Percentiles rank a stretch among this genome's conserved stretches.
Evolutionary conservation across 139 green algal species (phyloP).

Genomic region (Chlorella sorokiniana): DNA sequence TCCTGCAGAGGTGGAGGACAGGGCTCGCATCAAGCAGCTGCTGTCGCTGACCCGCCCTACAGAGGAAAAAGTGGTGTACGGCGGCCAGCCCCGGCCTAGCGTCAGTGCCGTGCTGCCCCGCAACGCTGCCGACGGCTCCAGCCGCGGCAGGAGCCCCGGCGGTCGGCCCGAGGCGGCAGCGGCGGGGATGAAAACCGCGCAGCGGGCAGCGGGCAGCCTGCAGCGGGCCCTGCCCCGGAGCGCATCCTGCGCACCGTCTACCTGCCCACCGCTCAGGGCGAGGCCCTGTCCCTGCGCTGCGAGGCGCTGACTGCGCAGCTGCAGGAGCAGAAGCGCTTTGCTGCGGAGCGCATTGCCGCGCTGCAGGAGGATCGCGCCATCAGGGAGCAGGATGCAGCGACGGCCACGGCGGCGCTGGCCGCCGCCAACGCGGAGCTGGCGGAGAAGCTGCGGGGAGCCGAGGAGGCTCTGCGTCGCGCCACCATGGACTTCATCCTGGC

Average conservation of each 20-base stretch:
- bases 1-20: slow-evolving; percentile 65
- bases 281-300: slow-evolving; percentile 78
- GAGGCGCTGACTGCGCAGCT: slow-evolving; percentile 85
- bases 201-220: not conserved
- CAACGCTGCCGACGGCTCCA: not conserved
- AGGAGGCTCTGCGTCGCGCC: slow-evolving; percentile 73
- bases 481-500: slow-evolving; percentile 84
- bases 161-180: not conserved
- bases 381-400: slow-evolving; percentile 70
- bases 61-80: slow-evolving; percentile 37
- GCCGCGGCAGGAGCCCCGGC: not conserved
- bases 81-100: not conserved
- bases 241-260: slow-evolving; percentile 69
- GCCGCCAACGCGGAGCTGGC: slow-evolving; percentile 51
- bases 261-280: slow-evolving; percentile 62
- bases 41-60: slow-evolving; percentile 59
- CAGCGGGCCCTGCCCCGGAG: slow-evolving; percentile 9
- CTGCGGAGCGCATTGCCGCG: slow-evolving; percentile 73
- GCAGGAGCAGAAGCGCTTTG: slow-evolving; percentile 80
- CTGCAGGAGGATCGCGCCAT: slow-evolving; percentile 82
- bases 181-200: not conserved
- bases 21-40: slow-evolving; percentile 82
- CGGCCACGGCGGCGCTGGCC: slow-evolving; percentile 35
- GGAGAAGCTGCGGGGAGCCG: slow-evolving; percentile 60
- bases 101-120: not conserved